Evolutionary conservation across 495 filamentous ascomycete genomes (phyloP).

Genomic region (Margaritispora aquatica): DNA sequence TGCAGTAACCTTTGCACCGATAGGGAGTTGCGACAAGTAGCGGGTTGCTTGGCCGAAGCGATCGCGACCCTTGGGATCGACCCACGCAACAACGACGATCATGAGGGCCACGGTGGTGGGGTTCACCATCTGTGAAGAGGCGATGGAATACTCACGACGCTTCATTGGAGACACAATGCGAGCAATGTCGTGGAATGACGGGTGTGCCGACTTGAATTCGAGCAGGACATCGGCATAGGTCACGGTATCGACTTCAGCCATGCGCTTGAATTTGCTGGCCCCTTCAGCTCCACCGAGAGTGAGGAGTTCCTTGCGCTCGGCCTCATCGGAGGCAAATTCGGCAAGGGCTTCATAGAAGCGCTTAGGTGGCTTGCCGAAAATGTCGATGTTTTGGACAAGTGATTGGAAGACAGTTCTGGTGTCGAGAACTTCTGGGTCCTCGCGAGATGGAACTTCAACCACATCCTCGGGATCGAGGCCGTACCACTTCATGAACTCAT

Average conservation of each 20-base stretch:
- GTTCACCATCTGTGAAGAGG: slow-evolving; percentile 87
- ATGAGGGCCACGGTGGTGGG: slow-evolving; percentile 84
- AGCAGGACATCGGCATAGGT: slow-evolving; percentile 88
- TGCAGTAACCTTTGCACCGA: slow-evolving; percentile 75
- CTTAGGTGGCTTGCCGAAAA: slow-evolving; percentile 95
- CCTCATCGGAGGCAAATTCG: slow-evolving; percentile 75
- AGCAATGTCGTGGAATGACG: slow-evolving; percentile 83
- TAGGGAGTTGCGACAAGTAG: slow-evolving; percentile 68
- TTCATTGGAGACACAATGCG: slow-evolving; percentile 88
- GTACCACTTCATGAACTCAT: slow-evolving; percentile 84
- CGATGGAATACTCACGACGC: slow-evolving; percentile 95
- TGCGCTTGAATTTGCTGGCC: slow-evolving; percentile 88
- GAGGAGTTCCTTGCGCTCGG: slow-evolving; percentile 73
- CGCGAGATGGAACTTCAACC: slow-evolving; percentile 85
- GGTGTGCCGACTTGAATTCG: slow-evolving; percentile 84
- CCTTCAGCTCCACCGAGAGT: slow-evolving; percentile 77
- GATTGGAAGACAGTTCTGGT: slow-evolving; percentile 92
- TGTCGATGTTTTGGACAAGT: slow-evolving; percentile 89
- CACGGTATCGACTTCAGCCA: slow-evolving; percentile 86
- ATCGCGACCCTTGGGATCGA: slow-evolving; percentile 78
- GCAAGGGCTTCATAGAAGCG: slow-evolving; percentile 91
- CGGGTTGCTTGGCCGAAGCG: slow-evolving; percentile 89
- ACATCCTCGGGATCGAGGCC: slow-evolving; percentile 74
- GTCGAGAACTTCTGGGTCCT: slow-evolving; percentile 69
- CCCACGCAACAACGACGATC: slow-evolving; percentile 97